phyloP scores from a whole-genome alignment of 306 rosid genomes.

The Trichosanthes truncata region DNA sequence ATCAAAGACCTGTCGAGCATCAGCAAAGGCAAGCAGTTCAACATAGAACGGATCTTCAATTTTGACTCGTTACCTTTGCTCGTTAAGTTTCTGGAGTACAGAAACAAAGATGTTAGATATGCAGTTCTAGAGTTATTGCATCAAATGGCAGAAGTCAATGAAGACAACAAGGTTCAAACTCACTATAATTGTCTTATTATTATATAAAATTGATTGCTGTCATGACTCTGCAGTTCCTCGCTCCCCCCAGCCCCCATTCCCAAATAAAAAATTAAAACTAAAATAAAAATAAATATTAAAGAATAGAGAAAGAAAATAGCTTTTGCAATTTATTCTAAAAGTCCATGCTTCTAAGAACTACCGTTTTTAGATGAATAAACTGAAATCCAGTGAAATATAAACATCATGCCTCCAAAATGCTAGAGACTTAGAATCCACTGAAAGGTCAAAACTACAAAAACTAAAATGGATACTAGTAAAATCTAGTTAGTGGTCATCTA shows the following conservation, averaged over 20 bases:
- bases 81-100: constrained; percentile 18
- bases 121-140: constrained; percentile 21
- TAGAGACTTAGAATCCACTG: background rate
- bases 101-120: constrained; percentile 23
- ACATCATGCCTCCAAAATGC: background rate
- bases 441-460: background rate
- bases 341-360: background rate
- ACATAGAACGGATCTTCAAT: constrained; percentile 9
- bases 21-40: constrained; percentile 19
- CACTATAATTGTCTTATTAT: background rate
- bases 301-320: background rate
- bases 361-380: background rate
- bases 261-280: background rate
- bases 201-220: background rate
- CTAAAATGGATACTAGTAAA: too few species aligned
- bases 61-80: constrained; percentile 31
- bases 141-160: constrained; percentile 23
- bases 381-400: background rate
- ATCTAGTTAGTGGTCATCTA: too few species aligned
- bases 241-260: background rate
- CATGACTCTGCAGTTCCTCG: background rate
- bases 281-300: background rate
- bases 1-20: constrained; percentile 25
- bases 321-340: background rate
- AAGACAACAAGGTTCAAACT: constrained; percentile 24